phyloP scores from a whole-genome alignment of 23 red algal species.

The Chondrus crispus region DNA sequence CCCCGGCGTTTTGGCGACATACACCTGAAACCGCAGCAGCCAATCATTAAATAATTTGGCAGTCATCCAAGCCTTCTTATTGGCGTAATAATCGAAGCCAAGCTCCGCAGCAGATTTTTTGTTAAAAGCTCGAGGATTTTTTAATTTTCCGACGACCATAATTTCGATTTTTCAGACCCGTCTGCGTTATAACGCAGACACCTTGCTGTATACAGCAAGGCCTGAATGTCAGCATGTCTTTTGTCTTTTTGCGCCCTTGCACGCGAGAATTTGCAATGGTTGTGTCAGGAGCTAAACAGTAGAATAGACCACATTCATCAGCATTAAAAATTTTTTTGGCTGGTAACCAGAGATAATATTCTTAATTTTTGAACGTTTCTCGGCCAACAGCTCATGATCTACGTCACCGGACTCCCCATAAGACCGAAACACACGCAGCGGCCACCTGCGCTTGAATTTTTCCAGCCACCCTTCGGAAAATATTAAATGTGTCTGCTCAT shows the following conservation, averaged over 20 bases:
- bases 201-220: too few relatives aligned
- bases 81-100: conserved; percentile 14
- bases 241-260: conserved; percentile 22
- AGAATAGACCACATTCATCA: conserved; percentile 27
- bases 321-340: conserved; percentile 22
- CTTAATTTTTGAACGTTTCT: too few relatives aligned
- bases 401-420: background rate
- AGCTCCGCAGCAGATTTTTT: background rate
- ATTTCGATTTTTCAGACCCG: conserved; percentile 22
- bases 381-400: background rate
- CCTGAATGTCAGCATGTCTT: background rate
- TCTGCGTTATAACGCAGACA: conserved; percentile 19
- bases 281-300: background rate
- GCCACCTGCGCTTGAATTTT: conserved; percentile 29
- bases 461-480: conserved; percentile 44
- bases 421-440: background rate
- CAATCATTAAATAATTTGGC: conserved; percentile 26
- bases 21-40: conserved; percentile 19
- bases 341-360: too few relatives aligned
- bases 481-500: conserved; percentile 1
- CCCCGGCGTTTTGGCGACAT: background rate
- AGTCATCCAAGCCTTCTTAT: conserved; percentile 31
- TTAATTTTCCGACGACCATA: background rate
- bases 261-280: background rate
- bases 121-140: background rate